phyloP scores from a whole-genome alignment of 495 filamentous ascomycete species.

The Annulohypoxylon nitens region DNA sequence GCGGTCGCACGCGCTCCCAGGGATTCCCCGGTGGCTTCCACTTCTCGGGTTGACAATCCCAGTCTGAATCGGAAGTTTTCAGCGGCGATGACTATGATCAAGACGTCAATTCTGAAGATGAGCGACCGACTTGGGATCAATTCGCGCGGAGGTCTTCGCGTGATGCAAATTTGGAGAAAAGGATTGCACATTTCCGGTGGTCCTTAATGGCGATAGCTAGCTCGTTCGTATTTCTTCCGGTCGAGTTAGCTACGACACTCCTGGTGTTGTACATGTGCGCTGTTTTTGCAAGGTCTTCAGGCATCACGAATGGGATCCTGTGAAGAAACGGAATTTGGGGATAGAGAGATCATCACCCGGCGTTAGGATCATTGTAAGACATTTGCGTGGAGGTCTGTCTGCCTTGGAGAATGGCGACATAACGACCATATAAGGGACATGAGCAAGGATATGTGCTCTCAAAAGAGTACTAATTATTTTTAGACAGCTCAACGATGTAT shows the following conservation, averaged over 20 bases:
- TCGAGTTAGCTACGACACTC: constrained; percentile 46
- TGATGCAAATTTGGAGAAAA: constrained; percentile 45
- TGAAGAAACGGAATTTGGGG: constrained; percentile 43
- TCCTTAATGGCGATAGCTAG: constrained; percentile 44
- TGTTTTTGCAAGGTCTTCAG: constrained; percentile 47
- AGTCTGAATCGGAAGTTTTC: constrained; percentile 48
- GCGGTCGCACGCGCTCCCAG: constrained; percentile 53
- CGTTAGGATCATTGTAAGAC: constrained; percentile 46
- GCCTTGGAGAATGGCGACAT: constrained; percentile 22
- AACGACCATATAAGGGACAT: constrained; percentile 20
- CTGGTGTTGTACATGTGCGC: constrained; percentile 51
- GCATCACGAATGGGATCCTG: constrained; percentile 46
- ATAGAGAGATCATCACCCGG: constrained; percentile 52
- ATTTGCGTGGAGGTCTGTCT: constrained; percentile 41
- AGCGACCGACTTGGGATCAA: constrained; percentile 24
- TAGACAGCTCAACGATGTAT: constrained; percentile 42
- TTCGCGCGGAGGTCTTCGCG: constrained; percentile 47
- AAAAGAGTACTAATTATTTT: constrained; percentile 36
- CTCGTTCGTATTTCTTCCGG: constrained; percentile 47
- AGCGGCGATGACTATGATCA: constrained; percentile 38
- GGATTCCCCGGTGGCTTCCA: constrained; percentile 59
- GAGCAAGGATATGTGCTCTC: constrained; percentile 32
- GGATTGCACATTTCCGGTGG: constrained; percentile 47
- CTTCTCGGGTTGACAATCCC: constrained; percentile 62
- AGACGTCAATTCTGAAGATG: constrained; percentile 16